phyloP scores from a whole-genome alignment of 1,139 yeast genomes.

The Sugiyamaella castrensis region DNA sequence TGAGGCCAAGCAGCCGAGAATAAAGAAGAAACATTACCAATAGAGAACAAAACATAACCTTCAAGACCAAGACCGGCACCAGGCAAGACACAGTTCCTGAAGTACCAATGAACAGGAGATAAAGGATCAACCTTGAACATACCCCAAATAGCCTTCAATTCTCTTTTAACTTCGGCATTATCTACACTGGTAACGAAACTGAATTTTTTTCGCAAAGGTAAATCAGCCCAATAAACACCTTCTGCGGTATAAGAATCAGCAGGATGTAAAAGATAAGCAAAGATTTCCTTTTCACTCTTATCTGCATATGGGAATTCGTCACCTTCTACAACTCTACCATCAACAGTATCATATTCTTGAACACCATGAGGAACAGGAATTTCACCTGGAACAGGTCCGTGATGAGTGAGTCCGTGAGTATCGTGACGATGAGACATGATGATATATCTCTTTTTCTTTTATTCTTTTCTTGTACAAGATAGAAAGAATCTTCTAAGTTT shows the following conservation, averaged over 20 bases:
- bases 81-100: slow-evolving; percentile 38
- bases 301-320: slow-evolving; percentile 26
- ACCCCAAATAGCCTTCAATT: slow-evolving; percentile 27
- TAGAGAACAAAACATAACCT: slow-evolving; percentile 41
- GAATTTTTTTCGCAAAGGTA: slow-evolving; percentile 32
- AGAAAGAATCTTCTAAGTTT: slow-evolving; percentile 1
- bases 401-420: slow-evolving; percentile 26
- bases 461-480: background rate
- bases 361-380: slow-evolving; percentile 40
- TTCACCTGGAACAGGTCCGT: slow-evolving; percentile 35
- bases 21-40: slow-evolving; percentile 36
- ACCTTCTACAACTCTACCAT: slow-evolving; percentile 31
- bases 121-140: slow-evolving; percentile 38
- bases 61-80: slow-evolving; percentile 41
- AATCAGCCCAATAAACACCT: slow-evolving; percentile 42
- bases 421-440: too few relatives aligned
- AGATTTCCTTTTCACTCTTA: slow-evolving; percentile 37
- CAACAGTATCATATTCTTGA: slow-evolving; percentile 37
- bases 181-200: slow-evolving; percentile 34
- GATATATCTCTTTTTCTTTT: background rate
- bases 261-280: slow-evolving; percentile 36
- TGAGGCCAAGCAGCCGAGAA: slow-evolving; percentile 39
- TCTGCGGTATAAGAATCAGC: slow-evolving; percentile 33
- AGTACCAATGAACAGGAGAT: slow-evolving; percentile 37
- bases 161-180: slow-evolving; percentile 31